These are phyloP conservation scores for Tylopilus vinaceipallidus DNA, from an alignment of 768 basidiomycete genomes.

Conservation along the genomic window DNA sequence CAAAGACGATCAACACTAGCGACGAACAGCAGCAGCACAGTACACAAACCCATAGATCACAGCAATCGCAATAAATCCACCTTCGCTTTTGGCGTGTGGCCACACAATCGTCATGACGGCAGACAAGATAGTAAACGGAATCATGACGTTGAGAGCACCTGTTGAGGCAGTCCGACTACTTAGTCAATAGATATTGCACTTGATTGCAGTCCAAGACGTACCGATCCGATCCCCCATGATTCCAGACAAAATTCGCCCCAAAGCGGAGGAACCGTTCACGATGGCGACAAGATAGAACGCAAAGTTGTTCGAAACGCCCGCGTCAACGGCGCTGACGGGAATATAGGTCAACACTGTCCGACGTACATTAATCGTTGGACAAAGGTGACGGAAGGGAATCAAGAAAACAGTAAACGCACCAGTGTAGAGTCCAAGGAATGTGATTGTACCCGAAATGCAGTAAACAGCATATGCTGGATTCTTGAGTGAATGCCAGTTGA, in stretches of 20 bases:
- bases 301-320: slow-evolving; percentile 49
- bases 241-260: slow-evolving; percentile 60
- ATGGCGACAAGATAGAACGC: slow-evolving; percentile 67
- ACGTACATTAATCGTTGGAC: not conserved
- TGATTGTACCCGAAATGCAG: slow-evolving; percentile 51
- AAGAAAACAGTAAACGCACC: slow-evolving; percentile 33
- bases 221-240: slow-evolving; percentile 53
- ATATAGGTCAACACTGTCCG: slow-evolving; percentile 66
- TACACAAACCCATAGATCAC: slow-evolving; percentile 61
- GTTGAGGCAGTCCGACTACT: not conserved
- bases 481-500: slow-evolving; percentile 52
- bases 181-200: not conserved
- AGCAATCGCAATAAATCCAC: slow-evolving; percentile 49
- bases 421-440: slow-evolving; percentile 71
- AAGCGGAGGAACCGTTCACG: slow-evolving; percentile 61
- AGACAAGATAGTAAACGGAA: slow-evolving; percentile 54
- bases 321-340: slow-evolving; percentile 49
- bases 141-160: slow-evolving; percentile 71
- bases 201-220: slow-evolving; percentile 19
- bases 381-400: not conserved
- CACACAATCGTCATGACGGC: slow-evolving; percentile 64
- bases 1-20: not conserved
- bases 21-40: accelerated
- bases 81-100: slow-evolving; percentile 56
- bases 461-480: slow-evolving; percentile 51